Base-by-base conservation (phyloP, 140 eudicot species). In the Bidens hawaiensis region DNA sequence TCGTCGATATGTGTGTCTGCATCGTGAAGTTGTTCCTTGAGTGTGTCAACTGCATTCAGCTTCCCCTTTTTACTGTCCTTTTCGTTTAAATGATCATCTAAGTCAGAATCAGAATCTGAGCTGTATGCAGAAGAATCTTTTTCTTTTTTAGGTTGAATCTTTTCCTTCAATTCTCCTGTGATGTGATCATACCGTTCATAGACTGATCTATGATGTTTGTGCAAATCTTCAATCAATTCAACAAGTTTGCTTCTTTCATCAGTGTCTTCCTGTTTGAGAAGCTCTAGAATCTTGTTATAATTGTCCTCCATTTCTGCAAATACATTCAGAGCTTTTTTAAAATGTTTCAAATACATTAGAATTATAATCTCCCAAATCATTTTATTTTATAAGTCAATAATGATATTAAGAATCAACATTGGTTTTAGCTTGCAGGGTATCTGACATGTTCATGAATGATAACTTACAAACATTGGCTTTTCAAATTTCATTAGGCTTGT, bases 91-190 rank as follows among this genome's bases (percentile, higher is more conserved):
- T 75, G 26, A 69, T 58, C 46, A n/a, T n/a, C n/a, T n/a, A n/a
- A n/a, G 24, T 85, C 82, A 11, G 85, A 78, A 70, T 88, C 96
- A 15, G 96, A 85, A 52, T 81, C 95, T 21, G 97, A 89, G 83
- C 82, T 83, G 73, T 85, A 78, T 62, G 88, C 77, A 69, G 80
- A 75, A 52, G 71, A 50, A 9, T 82, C 76, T 12, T 74, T 70
- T 42, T 71, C 78, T 62, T 80, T 62, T 55, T 62, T 51, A 43
- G 80, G 51, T 69, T 79, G 60, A 60, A 83, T 73, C 64, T 80
- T 83, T 51, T 70, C 71, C 50, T 67, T 70, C 23, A 83, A 50
- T 28, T 79, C 80, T 26, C 76, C 83, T 30, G 78, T 79, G 47
- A 83, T 76, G 60, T 79, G 72, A 65, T 79, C 83, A 25, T 83